phyloP scores from a whole-genome alignment of 257 asterid species.

The Solanum phureja region DNA sequence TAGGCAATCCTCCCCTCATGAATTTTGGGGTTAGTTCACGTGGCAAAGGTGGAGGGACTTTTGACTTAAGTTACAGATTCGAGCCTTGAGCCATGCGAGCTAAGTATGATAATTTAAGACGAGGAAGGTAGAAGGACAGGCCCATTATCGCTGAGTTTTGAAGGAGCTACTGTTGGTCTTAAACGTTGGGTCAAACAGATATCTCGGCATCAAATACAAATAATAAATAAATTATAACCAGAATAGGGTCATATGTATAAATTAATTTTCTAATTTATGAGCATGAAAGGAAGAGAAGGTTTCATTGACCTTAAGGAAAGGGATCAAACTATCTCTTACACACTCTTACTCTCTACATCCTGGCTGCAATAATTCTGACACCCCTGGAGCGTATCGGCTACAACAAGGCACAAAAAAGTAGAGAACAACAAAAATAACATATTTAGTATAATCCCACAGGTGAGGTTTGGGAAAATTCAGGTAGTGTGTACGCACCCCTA shows the following conservation, averaged over 20 bases:
- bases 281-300: not conserved
- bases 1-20: not conserved
- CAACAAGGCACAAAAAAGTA: not conserved
- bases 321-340: not conserved
- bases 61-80: not conserved
- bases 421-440: not conserved
- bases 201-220: not conserved
- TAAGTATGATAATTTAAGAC: not conserved
- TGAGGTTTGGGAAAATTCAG: rapidly evolving
- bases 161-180: not conserved
- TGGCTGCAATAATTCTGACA: not conserved
- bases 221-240: not conserved
- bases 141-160: not conserved
- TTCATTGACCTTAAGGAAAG: not conserved
- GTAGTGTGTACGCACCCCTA: too few species aligned
- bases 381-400: not conserved
- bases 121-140: not conserved
- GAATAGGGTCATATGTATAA: not conserved
- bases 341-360: not conserved
- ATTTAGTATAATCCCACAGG: too few species aligned
- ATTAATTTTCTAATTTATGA: not conserved
- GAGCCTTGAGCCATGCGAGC: too few species aligned
- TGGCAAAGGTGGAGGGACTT: too few species aligned
- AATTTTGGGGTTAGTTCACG: not conserved
- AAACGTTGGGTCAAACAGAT: not conserved